phyloP scores from a whole-genome alignment of 2,329 filamentous ascomycete genomes.

The Pezicula neosporulosa region DNA sequence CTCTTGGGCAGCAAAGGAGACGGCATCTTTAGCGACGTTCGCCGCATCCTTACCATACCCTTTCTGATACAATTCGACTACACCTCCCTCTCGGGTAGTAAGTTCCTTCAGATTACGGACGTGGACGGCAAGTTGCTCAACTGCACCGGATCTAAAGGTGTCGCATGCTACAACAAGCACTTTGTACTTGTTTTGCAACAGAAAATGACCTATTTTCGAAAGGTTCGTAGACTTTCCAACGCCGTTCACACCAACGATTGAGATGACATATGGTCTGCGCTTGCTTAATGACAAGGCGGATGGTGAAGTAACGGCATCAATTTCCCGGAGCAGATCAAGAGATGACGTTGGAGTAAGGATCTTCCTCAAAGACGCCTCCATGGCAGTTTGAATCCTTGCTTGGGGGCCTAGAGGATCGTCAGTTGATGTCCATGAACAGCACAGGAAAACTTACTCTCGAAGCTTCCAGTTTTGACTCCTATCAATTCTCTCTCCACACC shows the following conservation, averaged over 20 bases:
- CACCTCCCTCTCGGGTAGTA: constrained; percentile 75
- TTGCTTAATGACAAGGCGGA: constrained; percentile 58
- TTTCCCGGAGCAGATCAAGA: constrained; percentile 89
- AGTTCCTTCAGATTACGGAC: constrained; percentile 91
- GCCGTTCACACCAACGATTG: constrained; percentile 96
- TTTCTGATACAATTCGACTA: constrained; percentile 91
- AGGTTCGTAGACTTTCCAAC: constrained; percentile 98
- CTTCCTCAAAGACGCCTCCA: constrained; percentile 89
- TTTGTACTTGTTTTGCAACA: constrained; percentile 94
- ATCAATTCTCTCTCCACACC: constrained; percentile 88
- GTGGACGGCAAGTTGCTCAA: constrained; percentile 94
- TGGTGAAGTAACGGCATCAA: constrained; percentile 72
- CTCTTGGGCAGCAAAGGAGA: constrained; percentile 71
- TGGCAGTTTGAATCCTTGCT: constrained; percentile 76
- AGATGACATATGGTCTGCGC: constrained; percentile 89
- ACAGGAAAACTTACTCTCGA: constrained; percentile 57
- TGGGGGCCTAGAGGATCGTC: constrained; percentile 57
- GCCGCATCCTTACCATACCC: constrained; percentile 98
- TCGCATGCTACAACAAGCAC: constrained; percentile 93
- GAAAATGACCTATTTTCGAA: constrained; percentile 96
- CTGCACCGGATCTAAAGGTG: constrained; percentile 94
- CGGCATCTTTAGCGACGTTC: constrained; percentile 89
- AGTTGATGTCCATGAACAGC: constrained; percentile 7
- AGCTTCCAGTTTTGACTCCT: constrained; percentile 86
- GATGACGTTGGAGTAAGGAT: constrained; percentile 96